phyloP scores from a whole-genome alignment of 345 rosid genomes.

The Arabis alpina region DNA sequence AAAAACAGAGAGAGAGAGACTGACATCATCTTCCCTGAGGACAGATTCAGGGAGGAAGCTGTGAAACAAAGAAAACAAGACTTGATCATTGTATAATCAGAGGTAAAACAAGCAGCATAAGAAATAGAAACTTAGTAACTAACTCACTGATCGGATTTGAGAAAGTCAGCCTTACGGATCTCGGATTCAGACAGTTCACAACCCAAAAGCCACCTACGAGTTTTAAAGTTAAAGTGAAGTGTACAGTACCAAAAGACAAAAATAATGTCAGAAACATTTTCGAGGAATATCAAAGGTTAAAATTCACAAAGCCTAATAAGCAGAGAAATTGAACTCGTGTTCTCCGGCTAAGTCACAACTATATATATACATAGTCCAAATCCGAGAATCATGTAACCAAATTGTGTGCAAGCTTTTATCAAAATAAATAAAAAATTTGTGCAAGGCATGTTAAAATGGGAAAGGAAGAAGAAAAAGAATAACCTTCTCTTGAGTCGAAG shows the following conservation, averaged over 20 bases:
- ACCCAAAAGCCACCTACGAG: slow-evolving; percentile 79
- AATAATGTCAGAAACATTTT: too few species aligned
- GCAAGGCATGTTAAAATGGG: too few species aligned
- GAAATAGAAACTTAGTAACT: slow-evolving; percentile 6
- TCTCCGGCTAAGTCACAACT: too few species aligned
- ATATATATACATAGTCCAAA: too few species aligned
- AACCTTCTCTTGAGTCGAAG: slow-evolving; percentile 73
- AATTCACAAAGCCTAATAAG: too few species aligned
- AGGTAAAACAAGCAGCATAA: not conserved
- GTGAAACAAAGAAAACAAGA: slow-evolving; percentile 10
- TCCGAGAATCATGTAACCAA: too few species aligned
- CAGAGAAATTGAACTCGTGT: too few species aligned
- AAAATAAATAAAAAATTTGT: too few species aligned
- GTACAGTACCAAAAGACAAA: not conserved
- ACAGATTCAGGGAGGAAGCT: slow-evolving; percentile 72
- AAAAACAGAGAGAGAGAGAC: slow-evolving; percentile 37
- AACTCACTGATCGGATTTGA: slow-evolving; percentile 43
- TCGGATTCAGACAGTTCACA: slow-evolving; percentile 47
- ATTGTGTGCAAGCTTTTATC: too few species aligned
- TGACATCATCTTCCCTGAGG: slow-evolving; percentile 88
- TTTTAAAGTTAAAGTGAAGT: not conserved
- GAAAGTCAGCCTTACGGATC: not conserved
- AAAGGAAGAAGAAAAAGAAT: not conserved
- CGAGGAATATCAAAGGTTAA: too few species aligned
- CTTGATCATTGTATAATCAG: slow-evolving; percentile 21